Evolutionary conservation across 1,284 basidiomycete species (phyloP), one percentile per base, ranked within the genome.

Genomic region (Cryptococcus sp.): DNA sequence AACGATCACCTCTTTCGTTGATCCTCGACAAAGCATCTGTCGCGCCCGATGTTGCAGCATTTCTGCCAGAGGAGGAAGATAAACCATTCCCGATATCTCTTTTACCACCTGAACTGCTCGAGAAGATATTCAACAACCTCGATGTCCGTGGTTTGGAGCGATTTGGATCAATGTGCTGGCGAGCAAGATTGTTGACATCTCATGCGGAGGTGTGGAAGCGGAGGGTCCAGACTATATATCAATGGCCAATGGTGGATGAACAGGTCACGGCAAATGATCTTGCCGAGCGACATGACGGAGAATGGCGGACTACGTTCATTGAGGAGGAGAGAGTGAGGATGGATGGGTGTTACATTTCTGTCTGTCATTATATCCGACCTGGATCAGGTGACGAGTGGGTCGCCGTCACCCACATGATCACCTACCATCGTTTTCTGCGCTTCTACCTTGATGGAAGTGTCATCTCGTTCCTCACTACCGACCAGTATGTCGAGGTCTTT

Each of bases 401-500:
- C 14, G 85, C 86, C 59, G 86, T 74, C 22, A 74, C 73, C 7
- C 74, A 75, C 52, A 65, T 74, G 59, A 74, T 76, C 60, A 76
- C 75, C 2, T 76, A 76, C 48, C 75, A 76, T 54, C 74, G 75
- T 9, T 77, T 74, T 63, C 85, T 91, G 37, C 87, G 92, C 9
- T 96, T 97, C 78, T 86, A 88, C 56, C 85, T 89, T 1, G 84
- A 91, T 61, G 92, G 92, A 1, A 81, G 82, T 61, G 90, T 92
- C 4, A 80, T 97, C 2, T 91, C 88, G 21, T 80, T 93, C 14
- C 82, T 93, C 22, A 83, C 88, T 1, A 92, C 91, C 55, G 91
- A 94, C 42, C 71, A 76, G 70, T 87, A 84, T 57, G 74, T 81
- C 44, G 60, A 16, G 18, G 1, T 43, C 1, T 21, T 46, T n/a